Base-by-base conservation (phyloP, 108 stramenopile genomes). In the Conticribra guillardii region DNA sequence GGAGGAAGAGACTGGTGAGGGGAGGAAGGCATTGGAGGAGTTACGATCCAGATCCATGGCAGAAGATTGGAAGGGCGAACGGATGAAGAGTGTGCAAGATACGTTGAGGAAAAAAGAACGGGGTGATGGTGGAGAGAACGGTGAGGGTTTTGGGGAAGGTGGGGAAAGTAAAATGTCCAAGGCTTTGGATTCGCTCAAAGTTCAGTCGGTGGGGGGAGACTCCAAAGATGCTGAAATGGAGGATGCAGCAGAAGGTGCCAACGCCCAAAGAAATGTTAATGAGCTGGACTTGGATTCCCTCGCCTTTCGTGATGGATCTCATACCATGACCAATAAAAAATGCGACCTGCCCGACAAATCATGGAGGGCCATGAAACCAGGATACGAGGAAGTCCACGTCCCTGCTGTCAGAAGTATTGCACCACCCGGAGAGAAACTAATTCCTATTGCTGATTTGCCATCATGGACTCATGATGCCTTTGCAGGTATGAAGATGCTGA, bases 311-410 rank as follows among this genome's bases (percentile, higher is more conserved):
- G 94, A 96, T 11, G 97, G 97, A 47, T 79, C 90, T 5, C 95
- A 96, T 62, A 90, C 92, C 8, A 98, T 98, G 96, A 93, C 89
- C 69, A 99, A 98, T 75, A 96, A 95, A 66, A 81, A 89, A 21
- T 96, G 96, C 59, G 85, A 83, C 46, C 77, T 99, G 23, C 98
- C 97, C 22, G 93, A 94, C 46, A 84, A 86, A 58, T 90, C 93
- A 4, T 99, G 97, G 98, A 79, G 96, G 32, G 94, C 89, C 23
- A 89, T 89, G 85, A 96, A 96, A 81, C 89, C 93, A 46, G 99
- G 98, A 7, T 99, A 98, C 80, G 97, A 99, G 81, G 99, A 99
- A 89, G 97, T 99, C 1, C 99, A 99, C 73, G 98, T 99, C 56
- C 99, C 99, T 9, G 98, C 99, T 7, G 81, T 94, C 1, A 54